Base-by-base conservation (phyloP, 139 green algal species). In the Picochlorum sp. region DNA sequence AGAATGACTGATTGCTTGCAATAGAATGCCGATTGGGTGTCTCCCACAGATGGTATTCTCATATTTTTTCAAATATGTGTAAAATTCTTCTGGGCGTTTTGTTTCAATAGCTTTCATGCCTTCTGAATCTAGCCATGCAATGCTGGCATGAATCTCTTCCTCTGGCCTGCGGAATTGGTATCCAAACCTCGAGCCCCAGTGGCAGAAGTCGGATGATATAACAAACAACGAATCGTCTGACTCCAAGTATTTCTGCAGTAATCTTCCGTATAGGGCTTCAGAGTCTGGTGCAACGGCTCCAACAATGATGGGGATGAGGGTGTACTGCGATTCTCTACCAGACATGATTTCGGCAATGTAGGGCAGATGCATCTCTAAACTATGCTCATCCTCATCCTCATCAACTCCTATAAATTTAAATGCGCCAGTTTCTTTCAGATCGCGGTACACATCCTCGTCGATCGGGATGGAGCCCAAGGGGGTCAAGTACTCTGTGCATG, bases 1-100 rank as follows among this genome's bases (percentile, higher is more conserved):
- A 54, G 16, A 54, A 8, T 54, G 18, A 26, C 15, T 54, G 47
- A 81, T 24, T 60, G 84, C 83, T 37, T 97, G 77, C 18, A 98
- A 72, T 15, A 97, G 72, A 20, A 98, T 75, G 7, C 77, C 85
- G 49, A 97, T 98, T 38, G 92, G 91, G 66, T 98, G 90, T 3
- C 92, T 78, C 9, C 92, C 92, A 65, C 92, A 98, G 52, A 98
- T 96, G 13, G 92, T 98, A 81, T 98, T 98, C 23, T 77, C 63
- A 30, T 67, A 81, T 28, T 74, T 45, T 21, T 58, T 23, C 9
- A 95, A 44, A 72, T 95, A 95, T 5, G 56, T 60, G 24, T 57
- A 71, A 65, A 95, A 95, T 52, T 45, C 67, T 8, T 63, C 10
- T 4, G 90, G 73, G 31, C 88, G 65, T 6, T 78, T 76, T 58